Evolutionary conservation across 2,329 filamentous ascomycete species (phyloP).

Genomic region (Xylaria digitata): DNA sequence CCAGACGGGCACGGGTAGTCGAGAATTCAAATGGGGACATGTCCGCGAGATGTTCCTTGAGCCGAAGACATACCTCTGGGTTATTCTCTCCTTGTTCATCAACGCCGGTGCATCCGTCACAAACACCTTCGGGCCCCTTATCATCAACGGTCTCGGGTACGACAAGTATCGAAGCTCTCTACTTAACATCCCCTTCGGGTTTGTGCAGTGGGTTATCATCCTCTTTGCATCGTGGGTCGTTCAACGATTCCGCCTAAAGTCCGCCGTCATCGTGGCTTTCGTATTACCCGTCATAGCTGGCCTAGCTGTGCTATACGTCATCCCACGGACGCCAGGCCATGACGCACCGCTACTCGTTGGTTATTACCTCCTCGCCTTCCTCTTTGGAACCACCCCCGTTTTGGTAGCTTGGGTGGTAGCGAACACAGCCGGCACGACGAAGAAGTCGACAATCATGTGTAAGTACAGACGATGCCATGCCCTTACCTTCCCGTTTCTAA

Average conservation of each 20-base stretch:
- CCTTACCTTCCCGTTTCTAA: not conserved
- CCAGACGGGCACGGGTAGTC: conserved; percentile 65
- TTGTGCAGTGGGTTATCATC: conserved; percentile 69
- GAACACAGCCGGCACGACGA: conserved; percentile 75
- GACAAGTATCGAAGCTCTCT: conserved; percentile 68
- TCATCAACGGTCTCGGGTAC: conserved; percentile 70
- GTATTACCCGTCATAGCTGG: conserved; percentile 71
- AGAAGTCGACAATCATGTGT: conserved; percentile 72
- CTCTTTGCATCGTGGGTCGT: conserved; percentile 67
- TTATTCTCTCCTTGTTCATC: conserved; percentile 69
- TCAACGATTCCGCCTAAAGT: conserved; percentile 68
- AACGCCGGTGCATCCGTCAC: conserved; percentile 73
- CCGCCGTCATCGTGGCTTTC: conserved; percentile 62
- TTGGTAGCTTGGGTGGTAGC: conserved; percentile 76
- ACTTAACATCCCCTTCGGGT: conserved; percentile 75
- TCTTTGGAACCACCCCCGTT: conserved; percentile 74
- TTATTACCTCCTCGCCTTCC: conserved; percentile 74
- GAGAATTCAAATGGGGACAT: conserved; percentile 64
- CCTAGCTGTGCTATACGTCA: conserved; percentile 65
- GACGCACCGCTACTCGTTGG: conserved; percentile 64
- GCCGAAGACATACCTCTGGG: conserved; percentile 68
- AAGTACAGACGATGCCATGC: conserved; percentile 12
- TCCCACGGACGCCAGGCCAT: conserved; percentile 57
- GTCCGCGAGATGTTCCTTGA: conserved; percentile 64
- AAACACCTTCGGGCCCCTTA: conserved; percentile 73